These are phyloP conservation scores for Punica granatum DNA, from an alignment of 345 rosid species.

Conservation along the genomic window DNA sequence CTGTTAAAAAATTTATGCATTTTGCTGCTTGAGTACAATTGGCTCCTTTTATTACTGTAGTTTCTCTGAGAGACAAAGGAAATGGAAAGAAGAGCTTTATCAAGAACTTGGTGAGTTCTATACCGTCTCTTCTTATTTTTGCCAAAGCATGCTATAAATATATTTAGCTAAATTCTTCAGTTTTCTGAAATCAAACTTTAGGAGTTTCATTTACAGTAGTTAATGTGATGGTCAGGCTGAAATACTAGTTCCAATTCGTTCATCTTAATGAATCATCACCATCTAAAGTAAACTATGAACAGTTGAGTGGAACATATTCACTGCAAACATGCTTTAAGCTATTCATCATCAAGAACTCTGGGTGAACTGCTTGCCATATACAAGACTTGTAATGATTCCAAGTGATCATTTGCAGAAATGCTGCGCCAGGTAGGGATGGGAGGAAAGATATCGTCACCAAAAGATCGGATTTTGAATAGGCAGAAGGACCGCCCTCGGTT, in stretches of 20 bases:
- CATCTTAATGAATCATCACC: background rate
- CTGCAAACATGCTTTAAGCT: no score
- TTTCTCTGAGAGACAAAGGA: conserved; percentile 56
- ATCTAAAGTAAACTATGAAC: background rate
- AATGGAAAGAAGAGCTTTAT: conserved; percentile 86
- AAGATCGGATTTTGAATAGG: conserved; percentile 28
- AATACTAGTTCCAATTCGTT: no score
- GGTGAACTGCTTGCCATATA: background rate
- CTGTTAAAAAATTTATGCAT: background rate
- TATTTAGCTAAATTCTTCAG: background rate
- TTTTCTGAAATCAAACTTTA: background rate
- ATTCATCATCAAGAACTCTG: background rate
- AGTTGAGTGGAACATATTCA: no score
- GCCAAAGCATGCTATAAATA: background rate
- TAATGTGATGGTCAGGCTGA: no score
- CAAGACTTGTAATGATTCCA: background rate
- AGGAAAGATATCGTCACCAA: conserved; percentile 55
- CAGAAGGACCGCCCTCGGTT: conserved; percentile 48
- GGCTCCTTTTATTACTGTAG: conserved; percentile 28
- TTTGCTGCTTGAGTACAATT: conserved; percentile 1
- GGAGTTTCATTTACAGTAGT: background rate
- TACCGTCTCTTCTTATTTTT: conserved; percentile 19
- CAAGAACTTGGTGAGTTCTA: conserved; percentile 85
- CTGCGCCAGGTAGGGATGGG: conserved; percentile 46
- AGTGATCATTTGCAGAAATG: conserved; percentile 47